Percentiles rank a stretch among this genome's conserved stretches.
phyloP scores from a whole-genome alignment of 1,284 basidiomycete species.

The Somion occarium region DNA sequence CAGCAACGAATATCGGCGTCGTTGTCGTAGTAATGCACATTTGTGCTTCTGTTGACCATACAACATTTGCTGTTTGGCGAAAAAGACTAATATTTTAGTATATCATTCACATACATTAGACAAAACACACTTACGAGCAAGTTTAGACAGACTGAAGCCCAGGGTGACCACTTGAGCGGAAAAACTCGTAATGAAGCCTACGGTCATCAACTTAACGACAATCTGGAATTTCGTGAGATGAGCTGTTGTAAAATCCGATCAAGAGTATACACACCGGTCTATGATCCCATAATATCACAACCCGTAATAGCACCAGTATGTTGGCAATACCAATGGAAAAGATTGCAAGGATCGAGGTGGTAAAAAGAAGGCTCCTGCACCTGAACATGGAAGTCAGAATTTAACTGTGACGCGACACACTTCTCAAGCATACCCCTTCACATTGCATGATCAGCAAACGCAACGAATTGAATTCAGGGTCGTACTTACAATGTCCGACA shows the following conservation, averaged over 20 bases:
- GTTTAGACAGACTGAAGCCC: conserved; percentile 16
- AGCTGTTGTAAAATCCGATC: too few relatives aligned
- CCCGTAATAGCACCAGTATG: conserved; percentile 25
- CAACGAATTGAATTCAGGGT: too few relatives aligned
- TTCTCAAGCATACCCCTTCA: too few relatives aligned
- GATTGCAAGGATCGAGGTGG: conserved; percentile 20
- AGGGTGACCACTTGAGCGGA: conserved; percentile 21
- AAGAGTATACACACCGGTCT: conserved; percentile 18
- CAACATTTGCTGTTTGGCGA: conserved; percentile 15
- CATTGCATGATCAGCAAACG: too few relatives aligned
- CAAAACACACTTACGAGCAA: conserved; percentile 16
- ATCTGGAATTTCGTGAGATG: conserved; percentile 16
- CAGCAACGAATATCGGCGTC: conserved; percentile 18
- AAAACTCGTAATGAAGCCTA: conserved; percentile 22
- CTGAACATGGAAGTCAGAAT: conserved; percentile 8
- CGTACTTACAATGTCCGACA: too few relatives aligned
- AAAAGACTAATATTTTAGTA: too few relatives aligned
- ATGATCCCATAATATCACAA: conserved; percentile 28
- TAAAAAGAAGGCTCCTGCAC: conserved; percentile 24
- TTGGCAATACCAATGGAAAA: conserved; percentile 26
- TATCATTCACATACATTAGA: too few relatives aligned
- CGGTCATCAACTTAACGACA: conserved; percentile 21
- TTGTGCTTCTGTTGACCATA: conserved; percentile 16
- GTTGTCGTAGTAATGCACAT: conserved; percentile 23
- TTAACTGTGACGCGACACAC: too few relatives aligned